Conservation (phyloP, 768 basidiomycete genomes). For the Suillus brevipes region DNA sequence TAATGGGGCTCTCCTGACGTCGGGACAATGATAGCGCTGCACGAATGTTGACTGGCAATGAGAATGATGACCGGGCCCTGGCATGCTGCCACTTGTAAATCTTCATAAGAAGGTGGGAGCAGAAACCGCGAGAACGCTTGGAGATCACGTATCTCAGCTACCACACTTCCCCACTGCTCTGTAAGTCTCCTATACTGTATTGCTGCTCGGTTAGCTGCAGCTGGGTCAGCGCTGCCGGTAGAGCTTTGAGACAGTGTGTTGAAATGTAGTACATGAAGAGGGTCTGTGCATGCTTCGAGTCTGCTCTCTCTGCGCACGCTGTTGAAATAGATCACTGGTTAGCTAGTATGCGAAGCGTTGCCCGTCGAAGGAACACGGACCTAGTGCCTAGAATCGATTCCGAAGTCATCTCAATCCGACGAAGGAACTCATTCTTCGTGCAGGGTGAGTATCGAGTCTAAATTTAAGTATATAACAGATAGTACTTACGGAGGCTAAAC, state of each 20-base stretch:
- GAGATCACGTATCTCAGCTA: too few relatives aligned
- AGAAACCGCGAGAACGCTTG: too few relatives aligned
- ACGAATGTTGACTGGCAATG: too few relatives aligned
- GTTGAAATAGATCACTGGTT: conserved; percentile 86
- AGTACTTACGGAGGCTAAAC: conserved; percentile 68
- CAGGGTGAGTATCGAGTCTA: conserved; percentile 2
- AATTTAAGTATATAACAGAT: not conserved
- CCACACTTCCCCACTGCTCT: too few relatives aligned
- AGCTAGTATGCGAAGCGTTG: conserved; percentile 62
- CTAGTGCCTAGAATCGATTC: conserved; percentile 66
- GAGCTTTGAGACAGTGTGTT: conserved; percentile 70
- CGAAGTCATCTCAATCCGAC: conserved; percentile 71
- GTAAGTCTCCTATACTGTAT: too few relatives aligned
- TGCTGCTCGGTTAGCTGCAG: too few relatives aligned
- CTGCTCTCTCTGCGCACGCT: conserved; percentile 55
- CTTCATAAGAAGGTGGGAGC: too few relatives aligned
- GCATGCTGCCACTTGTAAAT: too few relatives aligned
- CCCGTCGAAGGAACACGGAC: conserved; percentile 65
- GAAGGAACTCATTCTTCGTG: conserved; percentile 71
- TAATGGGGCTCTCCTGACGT: too few relatives aligned
- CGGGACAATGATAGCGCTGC: too few relatives aligned
- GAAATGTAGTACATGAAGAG: conserved; percentile 62
- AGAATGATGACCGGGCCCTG: too few relatives aligned
- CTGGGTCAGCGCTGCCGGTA: too few relatives aligned
- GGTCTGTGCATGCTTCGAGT: conserved; percentile 45